Conservation (phyloP, 495 filamentous ascomycete species). For the Echria macrotheca region DNA sequence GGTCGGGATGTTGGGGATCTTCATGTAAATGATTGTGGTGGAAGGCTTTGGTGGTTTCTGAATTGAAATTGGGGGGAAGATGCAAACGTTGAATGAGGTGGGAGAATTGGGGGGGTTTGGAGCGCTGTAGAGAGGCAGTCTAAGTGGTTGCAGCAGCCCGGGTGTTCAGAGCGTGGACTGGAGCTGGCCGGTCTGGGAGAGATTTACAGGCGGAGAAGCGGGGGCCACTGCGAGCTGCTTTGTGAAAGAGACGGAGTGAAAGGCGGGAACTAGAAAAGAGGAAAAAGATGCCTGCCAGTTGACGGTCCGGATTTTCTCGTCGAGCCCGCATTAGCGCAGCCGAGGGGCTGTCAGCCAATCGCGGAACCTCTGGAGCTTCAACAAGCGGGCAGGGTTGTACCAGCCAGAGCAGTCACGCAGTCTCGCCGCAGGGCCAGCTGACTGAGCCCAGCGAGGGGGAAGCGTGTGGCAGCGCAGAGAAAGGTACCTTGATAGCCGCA, state of each 20-base stretch:
- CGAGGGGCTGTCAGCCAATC: constrained; percentile 12
- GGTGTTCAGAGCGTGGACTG: background rate
- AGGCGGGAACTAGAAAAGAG: constrained; percentile 8
- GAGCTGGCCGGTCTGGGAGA: background rate
- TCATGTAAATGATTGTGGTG: too few species aligned
- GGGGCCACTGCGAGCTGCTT: constrained; percentile 7
- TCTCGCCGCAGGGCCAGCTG: constrained; percentile 12
- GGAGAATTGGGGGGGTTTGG: background rate
- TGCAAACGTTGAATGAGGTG: too few species aligned
- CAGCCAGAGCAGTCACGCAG: constrained; percentile 11
- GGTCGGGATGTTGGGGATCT: constrained; percentile 1
- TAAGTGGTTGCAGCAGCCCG: constrained; percentile 8
- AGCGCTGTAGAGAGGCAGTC: constrained; percentile 2
- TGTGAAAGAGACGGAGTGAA: constrained; percentile 11
- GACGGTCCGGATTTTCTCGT: constrained; percentile 5
- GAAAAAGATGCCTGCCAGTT: constrained; percentile 12
- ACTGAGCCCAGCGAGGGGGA: constrained; percentile 7
- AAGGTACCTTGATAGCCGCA: too few species aligned
- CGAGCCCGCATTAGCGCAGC: constrained; percentile 13
- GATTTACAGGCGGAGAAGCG: constrained; percentile 6
- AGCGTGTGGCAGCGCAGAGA: constrained; percentile 7
- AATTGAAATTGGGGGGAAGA: background rate
- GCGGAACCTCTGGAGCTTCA: background rate
- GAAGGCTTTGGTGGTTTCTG: too few species aligned
- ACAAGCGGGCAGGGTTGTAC: constrained; percentile 4